A percentile compares a stretch with the other conserved stretches of the same genome.
Conservation (phyloP, 768 basidiomycete genomes). For the Mycena rosella region DNA sequence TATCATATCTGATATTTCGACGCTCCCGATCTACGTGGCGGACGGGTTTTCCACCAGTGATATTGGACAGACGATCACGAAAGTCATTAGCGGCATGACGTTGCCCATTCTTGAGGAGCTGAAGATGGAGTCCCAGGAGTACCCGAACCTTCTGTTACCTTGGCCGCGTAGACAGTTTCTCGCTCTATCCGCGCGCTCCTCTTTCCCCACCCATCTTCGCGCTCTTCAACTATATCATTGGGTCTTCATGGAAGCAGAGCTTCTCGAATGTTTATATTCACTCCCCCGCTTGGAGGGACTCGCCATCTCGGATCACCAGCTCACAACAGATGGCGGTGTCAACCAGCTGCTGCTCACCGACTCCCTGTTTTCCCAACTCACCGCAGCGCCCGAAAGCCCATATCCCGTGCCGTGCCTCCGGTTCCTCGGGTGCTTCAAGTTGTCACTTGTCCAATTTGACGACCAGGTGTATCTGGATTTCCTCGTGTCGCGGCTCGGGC, state of each 20-base stretch:
- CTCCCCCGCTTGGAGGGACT: conserved; percentile 2
- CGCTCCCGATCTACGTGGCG: not conserved
- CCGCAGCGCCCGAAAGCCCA: not conserved
- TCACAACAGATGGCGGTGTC: not conserved
- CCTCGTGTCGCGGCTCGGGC: not conserved
- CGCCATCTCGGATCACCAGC: conserved; percentile 12
- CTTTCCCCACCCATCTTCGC: not conserved
- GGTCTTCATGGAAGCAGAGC: conserved; percentile 1
- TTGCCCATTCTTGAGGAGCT: not conserved
- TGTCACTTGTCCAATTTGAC: not conserved
- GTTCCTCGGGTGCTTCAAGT: not conserved
- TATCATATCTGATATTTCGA: not conserved
- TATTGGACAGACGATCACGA: not conserved
- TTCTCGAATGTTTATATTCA: conserved; percentile 3
- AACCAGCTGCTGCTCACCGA: conserved; percentile 3
- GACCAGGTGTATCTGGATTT: not conserved
- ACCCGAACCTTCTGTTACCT: not conserved
- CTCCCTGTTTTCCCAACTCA: conserved; percentile 4
- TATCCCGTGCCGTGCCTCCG: not conserved
- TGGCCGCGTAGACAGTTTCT: conserved; percentile 11
- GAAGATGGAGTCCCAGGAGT: not conserved
- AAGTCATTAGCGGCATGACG: not conserved
- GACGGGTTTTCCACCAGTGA: not conserved
- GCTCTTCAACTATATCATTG: not conserved
- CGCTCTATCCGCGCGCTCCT: conserved; percentile 9